Percentiles rank a stretch among this genome's conserved stretches.
These are phyloP conservation scores for Ajuga chamaepitys DNA, from an alignment of 257 asterid species.

Conservation along the genomic window DNA sequence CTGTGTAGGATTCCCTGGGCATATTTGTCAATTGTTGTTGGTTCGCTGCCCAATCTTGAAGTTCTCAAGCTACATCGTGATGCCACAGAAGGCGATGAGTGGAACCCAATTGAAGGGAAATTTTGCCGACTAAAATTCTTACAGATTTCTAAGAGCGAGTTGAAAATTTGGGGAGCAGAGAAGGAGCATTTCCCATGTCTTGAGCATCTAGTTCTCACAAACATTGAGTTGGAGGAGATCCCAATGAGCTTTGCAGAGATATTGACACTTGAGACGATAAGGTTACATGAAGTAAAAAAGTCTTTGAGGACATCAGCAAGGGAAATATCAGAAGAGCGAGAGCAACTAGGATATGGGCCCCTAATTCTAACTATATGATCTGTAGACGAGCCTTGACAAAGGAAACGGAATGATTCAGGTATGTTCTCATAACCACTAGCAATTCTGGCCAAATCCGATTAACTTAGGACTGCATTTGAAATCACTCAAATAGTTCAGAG, in stretches of 20 bases:
- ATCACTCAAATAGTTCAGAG: too few species aligned
- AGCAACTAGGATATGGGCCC: conserved; percentile 13
- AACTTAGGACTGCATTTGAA: too few species aligned
- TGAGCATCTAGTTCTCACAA: background rate
- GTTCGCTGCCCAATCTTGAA: conserved; percentile 17
- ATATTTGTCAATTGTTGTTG: conserved; percentile 7
- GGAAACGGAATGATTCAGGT: too few species aligned
- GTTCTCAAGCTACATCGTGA: background rate
- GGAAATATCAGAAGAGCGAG: conserved; percentile 6
- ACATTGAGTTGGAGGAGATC: background rate
- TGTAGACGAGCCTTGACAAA: too few species aligned
- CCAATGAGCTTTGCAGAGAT: conserved; percentile 14
- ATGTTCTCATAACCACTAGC: too few species aligned
- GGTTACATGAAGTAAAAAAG: background rate
- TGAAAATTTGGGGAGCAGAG: conserved; percentile 12
- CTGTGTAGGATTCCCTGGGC: conserved; percentile 6
- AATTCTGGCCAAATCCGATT: background rate
- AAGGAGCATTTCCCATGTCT: conserved; percentile 11
- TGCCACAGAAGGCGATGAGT: background rate
- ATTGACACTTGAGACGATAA: background rate
- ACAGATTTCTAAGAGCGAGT: background rate
- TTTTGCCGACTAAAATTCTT: conserved; percentile 5
- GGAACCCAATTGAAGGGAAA: conserved; percentile 16
- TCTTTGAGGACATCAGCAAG: background rate
- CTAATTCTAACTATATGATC: too few species aligned